Evolutionary conservation across 2,329 filamentous ascomycete species (phyloP).

Genomic region (Scedosporium apiospermum): DNA sequence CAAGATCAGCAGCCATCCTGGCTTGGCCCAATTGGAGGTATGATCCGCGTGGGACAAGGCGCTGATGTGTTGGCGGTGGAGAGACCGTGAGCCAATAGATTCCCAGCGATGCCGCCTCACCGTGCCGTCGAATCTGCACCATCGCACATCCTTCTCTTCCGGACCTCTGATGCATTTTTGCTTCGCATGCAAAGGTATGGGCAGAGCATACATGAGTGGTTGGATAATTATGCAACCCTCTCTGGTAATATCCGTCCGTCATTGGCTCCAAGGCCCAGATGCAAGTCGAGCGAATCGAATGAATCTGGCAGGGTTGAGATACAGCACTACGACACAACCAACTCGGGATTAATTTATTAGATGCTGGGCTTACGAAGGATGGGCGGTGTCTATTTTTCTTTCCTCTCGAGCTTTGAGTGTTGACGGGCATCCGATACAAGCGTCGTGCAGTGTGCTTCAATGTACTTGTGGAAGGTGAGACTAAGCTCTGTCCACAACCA

Average conservation of each 20-base stretch:
- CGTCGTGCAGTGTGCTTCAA: too few relatives aligned
- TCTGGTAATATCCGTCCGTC: not conserved
- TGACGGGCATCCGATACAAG: too few relatives aligned
- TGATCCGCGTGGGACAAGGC: conserved; percentile 2
- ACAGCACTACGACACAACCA: too few relatives aligned
- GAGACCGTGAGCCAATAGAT: conserved; percentile 1
- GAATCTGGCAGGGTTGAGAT: not conserved
- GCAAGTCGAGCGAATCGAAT: not conserved
- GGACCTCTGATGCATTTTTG: not conserved
- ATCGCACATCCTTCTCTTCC: not conserved
- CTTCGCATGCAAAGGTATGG: not conserved
- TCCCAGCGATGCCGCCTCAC: conserved; percentile 1
- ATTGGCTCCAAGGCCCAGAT: not conserved
- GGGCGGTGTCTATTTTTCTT: too few relatives aligned
- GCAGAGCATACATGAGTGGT: conserved; percentile 1
- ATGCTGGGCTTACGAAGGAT: too few relatives aligned
- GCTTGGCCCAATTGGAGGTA: conserved; percentile 1
- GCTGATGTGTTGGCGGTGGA: conserved; percentile 6
- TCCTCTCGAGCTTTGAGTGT: too few relatives aligned
- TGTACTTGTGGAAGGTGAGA: not conserved
- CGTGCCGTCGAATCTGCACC: not conserved
- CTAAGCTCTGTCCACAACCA: not conserved
- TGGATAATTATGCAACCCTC: conserved; percentile 1
- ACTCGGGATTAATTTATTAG: too few relatives aligned
- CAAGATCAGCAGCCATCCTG: conserved; percentile 1